Evolutionary conservation across 805 yeast genomes (phyloP).

Genomic region (Yarrowia hollandica): DNA sequence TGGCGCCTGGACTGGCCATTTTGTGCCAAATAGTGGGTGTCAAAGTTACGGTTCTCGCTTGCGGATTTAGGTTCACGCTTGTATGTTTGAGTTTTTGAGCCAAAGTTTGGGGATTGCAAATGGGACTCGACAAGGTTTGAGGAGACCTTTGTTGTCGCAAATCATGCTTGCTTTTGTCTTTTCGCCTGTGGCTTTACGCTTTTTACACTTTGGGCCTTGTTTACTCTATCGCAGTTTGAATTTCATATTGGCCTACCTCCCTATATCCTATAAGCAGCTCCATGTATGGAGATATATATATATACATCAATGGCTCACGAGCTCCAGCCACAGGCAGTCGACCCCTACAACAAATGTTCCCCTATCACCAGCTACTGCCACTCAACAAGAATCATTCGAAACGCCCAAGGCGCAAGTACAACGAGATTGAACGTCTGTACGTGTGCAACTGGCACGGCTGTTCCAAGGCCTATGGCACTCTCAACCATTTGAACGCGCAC

Average conservation of each 20-base stretch:
- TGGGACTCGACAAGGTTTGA: not conserved
- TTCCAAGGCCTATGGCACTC: conserved; percentile 58
- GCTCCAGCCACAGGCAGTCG: not conserved
- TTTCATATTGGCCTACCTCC: conserved; percentile 27
- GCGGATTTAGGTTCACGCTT: conserved; percentile 25
- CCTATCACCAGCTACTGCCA: conserved; percentile 23
- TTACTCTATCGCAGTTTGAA: conserved; percentile 14
- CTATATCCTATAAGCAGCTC: conserved; percentile 21
- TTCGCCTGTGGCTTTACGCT: not conserved
- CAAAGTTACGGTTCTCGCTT: conserved; percentile 18
- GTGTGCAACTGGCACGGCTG: conserved; percentile 51
- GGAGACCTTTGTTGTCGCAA: not conserved
- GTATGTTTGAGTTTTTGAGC: not conserved
- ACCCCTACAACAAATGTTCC: not conserved
- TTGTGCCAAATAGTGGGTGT: conserved; percentile 1
- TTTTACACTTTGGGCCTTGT: conserved; percentile 9
- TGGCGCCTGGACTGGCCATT: conserved; percentile 2
- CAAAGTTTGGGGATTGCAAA: not conserved
- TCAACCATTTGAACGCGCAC: conserved; percentile 61
- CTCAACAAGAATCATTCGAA: conserved; percentile 36
- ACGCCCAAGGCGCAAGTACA: conserved; percentile 55
- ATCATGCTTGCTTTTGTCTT: not conserved
- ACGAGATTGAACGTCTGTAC: conserved; percentile 57
- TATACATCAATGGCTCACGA: not conserved
- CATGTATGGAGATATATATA: conserved; percentile 14